phyloP scores from a whole-genome alignment of 2,329 filamentous ascomycete genomes.

The Claviceps spartinae region DNA sequence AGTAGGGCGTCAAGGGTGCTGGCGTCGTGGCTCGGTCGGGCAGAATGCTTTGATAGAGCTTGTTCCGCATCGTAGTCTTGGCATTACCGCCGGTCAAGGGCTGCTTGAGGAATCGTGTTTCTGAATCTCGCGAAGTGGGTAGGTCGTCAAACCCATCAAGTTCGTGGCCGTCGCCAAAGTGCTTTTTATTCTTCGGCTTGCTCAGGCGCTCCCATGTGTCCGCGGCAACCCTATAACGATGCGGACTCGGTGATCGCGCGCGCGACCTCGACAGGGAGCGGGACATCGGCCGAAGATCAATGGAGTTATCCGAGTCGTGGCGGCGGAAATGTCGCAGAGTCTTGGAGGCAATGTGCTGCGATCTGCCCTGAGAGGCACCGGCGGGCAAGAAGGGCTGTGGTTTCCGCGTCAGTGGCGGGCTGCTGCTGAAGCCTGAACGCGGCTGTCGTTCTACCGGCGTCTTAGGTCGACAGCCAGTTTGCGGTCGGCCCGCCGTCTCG shows the following conservation, averaged over 20 bases:
- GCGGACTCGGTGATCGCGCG: conserved; percentile 48
- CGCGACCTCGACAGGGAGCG: conserved; percentile 43
- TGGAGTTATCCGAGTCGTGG: conserved; percentile 63
- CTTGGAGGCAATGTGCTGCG: conserved; percentile 66
- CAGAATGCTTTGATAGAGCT: conserved; percentile 39
- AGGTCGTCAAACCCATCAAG: conserved; percentile 90
- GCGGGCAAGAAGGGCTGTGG: conserved; percentile 68
- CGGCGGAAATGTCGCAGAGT: conserved; percentile 58
- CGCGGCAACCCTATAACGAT: conserved; percentile 31
- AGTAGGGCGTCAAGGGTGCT: conserved; percentile 38
- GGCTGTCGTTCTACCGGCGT: conserved; percentile 53
- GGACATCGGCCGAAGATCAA: conserved; percentile 44
- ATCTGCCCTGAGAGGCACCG: conserved; percentile 57
- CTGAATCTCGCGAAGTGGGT: conserved; percentile 69
- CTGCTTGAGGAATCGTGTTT: conserved; percentile 72
- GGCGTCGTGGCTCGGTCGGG: conserved; percentile 40
- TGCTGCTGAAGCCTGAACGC: conserved; percentile 34
- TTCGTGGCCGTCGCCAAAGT: conserved; percentile 85
- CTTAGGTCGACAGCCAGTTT: conserved; percentile 46
- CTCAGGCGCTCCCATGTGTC: conserved; percentile 54
- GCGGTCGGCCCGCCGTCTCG: conserved; percentile 34
- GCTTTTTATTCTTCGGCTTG: conserved; percentile 42
- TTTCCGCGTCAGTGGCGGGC: conserved; percentile 40
- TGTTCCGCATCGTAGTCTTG: conserved; percentile 46
- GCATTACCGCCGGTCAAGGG: conserved; percentile 53